Evolutionary conservation across 352 stramenopile genomes (phyloP).

Genomic region (Phytopythium montanum): DNA sequence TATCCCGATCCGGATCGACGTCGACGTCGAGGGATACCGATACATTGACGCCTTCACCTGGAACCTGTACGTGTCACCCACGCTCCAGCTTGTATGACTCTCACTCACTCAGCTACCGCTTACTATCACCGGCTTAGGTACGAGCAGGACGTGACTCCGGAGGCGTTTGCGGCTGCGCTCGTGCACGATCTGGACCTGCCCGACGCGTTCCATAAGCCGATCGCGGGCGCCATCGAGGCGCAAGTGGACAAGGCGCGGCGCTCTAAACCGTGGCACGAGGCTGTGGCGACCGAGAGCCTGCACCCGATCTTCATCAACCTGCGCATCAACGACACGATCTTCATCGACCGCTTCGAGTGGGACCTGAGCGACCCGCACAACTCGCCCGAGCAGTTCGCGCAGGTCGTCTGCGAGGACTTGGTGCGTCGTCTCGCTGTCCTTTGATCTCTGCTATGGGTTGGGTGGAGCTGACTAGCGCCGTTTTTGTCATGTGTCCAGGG

Average conservation of each 20-base stretch:
- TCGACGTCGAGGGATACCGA: conserved; percentile 75
- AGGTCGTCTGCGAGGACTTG: conserved; percentile 64
- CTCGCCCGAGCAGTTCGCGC: conserved; percentile 66
- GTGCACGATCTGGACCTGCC: conserved; percentile 70
- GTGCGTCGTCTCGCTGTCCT: conserved; percentile 25
- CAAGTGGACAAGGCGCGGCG: conserved; percentile 67
- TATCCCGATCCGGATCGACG: conserved; percentile 69
- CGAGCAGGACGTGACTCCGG: conserved; percentile 71
- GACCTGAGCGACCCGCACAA: conserved; percentile 65
- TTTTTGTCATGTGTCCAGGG: conserved; percentile 26
- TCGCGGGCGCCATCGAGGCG: conserved; percentile 54
- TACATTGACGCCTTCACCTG: conserved; percentile 83
- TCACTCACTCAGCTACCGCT: conserved; percentile 5
- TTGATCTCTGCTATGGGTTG: too few relatives aligned
- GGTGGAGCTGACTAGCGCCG: too few relatives aligned
- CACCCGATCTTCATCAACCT: conserved; percentile 83
- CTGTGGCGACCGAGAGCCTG: conserved; percentile 52
- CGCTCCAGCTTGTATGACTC: background rate
- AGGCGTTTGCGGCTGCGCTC: conserved; percentile 67
- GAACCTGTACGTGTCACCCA: conserved; percentile 49
- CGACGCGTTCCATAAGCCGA: conserved; percentile 68
- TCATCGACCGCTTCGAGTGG: conserved; percentile 84
- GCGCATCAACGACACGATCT: conserved; percentile 75
- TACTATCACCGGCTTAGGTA: conserved; percentile 27
- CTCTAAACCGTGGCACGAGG: conserved; percentile 50